Evolutionary conservation across 2,329 filamentous ascomycete genomes (phyloP).

Genomic region (Coniochaeta pulveracea): DNA sequence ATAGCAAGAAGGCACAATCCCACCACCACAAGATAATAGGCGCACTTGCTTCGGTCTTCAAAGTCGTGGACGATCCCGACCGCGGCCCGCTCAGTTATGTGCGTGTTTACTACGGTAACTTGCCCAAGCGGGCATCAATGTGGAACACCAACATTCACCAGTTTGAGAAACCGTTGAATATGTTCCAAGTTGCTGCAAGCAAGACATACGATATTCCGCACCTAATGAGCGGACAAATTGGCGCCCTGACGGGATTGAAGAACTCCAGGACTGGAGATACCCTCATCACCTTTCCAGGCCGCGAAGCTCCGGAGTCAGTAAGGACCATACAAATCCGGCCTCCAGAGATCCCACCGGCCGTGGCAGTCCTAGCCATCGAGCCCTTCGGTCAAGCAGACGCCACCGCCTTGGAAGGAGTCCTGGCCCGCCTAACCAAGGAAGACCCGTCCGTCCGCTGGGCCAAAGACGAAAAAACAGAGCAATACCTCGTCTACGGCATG

Average conservation of each 20-base stretch:
- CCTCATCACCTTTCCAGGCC: conserved; percentile 58
- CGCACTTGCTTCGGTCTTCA: conserved; percentile 67
- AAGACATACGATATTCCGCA: conserved; percentile 76
- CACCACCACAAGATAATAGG: conserved; percentile 21
- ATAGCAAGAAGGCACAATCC: conserved; percentile 18
- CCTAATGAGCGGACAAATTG: conserved; percentile 81
- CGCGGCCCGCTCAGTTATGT: conserved; percentile 86
- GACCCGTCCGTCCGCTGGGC: conserved; percentile 84
- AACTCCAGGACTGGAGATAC: conserved; percentile 91
- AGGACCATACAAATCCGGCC: conserved; percentile 73
- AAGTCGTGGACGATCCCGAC: conserved; percentile 80
- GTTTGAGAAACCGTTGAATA: conserved; percentile 68
- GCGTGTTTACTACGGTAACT: conserved; percentile 75
- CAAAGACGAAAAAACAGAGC: conserved; percentile 79
- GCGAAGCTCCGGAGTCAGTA: conserved; percentile 54
- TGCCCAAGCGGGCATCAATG: conserved; percentile 62
- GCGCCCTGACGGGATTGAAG: conserved; percentile 83
- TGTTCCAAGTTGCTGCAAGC: conserved; percentile 82
- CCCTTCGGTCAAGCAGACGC: conserved; percentile 51
- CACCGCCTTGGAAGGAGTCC: conserved; percentile 65
- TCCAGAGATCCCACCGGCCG: conserved; percentile 81
- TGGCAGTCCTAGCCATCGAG: conserved; percentile 94
- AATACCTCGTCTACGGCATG: conserved; percentile 92
- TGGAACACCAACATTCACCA: conserved; percentile 79
- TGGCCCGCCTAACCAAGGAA: conserved; percentile 73